Evolutionary conservation across 2,329 filamentous ascomycete genomes (phyloP).

Genomic region (Penicillium sp.): DNA sequence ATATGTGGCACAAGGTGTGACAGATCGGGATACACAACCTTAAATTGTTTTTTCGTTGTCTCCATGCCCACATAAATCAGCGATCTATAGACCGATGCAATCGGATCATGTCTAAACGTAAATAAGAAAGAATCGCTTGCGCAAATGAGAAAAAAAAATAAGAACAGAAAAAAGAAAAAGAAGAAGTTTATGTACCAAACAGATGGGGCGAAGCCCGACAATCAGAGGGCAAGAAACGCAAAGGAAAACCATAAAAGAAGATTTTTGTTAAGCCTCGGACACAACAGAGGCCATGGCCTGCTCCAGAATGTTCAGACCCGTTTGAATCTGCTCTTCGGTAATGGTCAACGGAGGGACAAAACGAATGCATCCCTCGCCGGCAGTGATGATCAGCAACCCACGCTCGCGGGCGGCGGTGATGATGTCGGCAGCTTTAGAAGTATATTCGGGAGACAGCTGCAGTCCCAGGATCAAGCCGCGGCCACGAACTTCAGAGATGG

Average conservation of each 20-base stretch:
- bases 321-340: conserved; percentile 69
- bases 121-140: conserved; percentile 1
- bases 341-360: conserved; percentile 87
- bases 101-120: not conserved
- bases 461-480: conserved; percentile 79
- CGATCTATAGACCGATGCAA: not conserved
- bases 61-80: not conserved
- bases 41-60: not conserved
- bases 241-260: not conserved
- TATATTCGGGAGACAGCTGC: conserved; percentile 67
- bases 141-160: no score
- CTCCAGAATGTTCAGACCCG: conserved; percentile 69
- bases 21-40: no score
- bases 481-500: conserved; percentile 74
- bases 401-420: conserved; percentile 81
- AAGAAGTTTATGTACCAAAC: conserved; percentile 16
- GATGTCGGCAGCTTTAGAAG: conserved; percentile 50
- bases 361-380: conserved; percentile 82
- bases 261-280: conserved; percentile 25
- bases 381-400: conserved; percentile 84
- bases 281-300: conserved; percentile 57
- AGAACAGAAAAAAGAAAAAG: conserved; percentile 5
- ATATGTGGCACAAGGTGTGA: no score
- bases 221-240: not conserved
- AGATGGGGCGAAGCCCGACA: conserved; percentile 14